Percentiles rank a stretch among this genome's conserved stretches.
These are phyloP conservation scores for Pseudocercospora fuligena DNA, from an alignment of 2,329 filamentous ascomycete species.

Conservation along the genomic window DNA sequence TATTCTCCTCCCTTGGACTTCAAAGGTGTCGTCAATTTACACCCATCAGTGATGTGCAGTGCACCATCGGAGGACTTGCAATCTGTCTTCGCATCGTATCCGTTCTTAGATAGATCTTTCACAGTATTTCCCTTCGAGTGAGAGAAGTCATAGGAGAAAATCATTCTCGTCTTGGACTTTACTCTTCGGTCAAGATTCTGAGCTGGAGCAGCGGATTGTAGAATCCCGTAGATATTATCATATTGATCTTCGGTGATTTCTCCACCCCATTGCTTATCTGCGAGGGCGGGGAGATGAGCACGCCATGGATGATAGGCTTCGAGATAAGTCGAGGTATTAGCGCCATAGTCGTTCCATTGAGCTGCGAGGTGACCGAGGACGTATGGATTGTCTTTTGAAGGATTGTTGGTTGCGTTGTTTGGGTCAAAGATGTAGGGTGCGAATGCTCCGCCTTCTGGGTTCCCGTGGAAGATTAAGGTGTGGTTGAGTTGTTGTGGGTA, in stretches of 20 bases:
- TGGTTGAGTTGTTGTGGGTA: conserved; percentile 56
- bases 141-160: conserved; percentile 45
- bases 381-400: conserved; percentile 44
- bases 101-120: conserved; percentile 47
- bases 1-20: conserved; percentile 63
- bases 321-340: conserved; percentile 56
- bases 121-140: conserved; percentile 27
- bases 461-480: conserved; percentile 53
- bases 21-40: conserved; percentile 54
- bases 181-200: conserved; percentile 57
- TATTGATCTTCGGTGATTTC: conserved; percentile 50
- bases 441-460: conserved; percentile 51
- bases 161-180: conserved; percentile 42
- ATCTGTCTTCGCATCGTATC: conserved; percentile 47
- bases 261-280: conserved; percentile 59
- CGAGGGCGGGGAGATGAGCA: conserved; percentile 57
- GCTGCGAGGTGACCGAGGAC: conserved; percentile 57
- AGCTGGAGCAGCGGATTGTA: conserved; percentile 50
- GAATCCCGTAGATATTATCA: conserved; percentile 42
- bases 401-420: conserved; percentile 55
- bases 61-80: conserved; percentile 39
- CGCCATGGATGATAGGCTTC: conserved; percentile 60
- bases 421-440: conserved; percentile 58
- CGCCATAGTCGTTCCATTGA: conserved; percentile 61
- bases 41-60: conserved; percentile 39